Evolutionary conservation across 768 basidiomycete genomes (phyloP).

Genomic region (Hirschioporus abietinus): DNA sequence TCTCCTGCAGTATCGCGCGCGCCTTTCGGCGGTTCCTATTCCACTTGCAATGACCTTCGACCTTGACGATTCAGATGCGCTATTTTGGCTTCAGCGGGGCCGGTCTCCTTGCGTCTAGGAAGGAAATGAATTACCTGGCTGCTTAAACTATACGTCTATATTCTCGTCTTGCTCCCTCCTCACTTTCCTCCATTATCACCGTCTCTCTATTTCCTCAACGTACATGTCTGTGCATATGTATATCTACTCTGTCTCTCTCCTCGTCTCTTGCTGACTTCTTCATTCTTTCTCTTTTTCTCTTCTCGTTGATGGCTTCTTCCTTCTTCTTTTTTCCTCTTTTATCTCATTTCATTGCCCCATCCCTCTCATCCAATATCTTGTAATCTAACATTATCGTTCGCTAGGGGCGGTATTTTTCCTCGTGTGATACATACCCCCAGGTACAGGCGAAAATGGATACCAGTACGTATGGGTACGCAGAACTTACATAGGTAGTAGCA

Average conservation of each 20-base stretch:
- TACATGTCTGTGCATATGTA: background rate
- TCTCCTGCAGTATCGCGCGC: background rate
- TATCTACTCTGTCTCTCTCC: background rate
- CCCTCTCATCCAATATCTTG: background rate
- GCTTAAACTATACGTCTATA: background rate
- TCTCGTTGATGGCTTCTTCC: background rate
- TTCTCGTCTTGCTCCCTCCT: background rate
- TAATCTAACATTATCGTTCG: background rate
- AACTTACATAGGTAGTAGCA: background rate
- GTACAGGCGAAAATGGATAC: background rate
- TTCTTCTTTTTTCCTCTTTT: background rate
- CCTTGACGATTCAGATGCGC: background rate
- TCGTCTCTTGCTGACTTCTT: background rate
- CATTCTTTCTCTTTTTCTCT: background rate
- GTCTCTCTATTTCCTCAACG: background rate
- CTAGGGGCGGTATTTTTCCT: background rate
- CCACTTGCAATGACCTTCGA: background rate
- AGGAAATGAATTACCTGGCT: background rate
- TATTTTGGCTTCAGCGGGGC: background rate
- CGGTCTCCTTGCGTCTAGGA: background rate
- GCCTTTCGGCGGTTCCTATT: background rate
- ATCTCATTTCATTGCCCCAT: background rate
- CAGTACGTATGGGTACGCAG: background rate
- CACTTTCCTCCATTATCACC: background rate
- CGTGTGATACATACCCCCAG: background rate